Base-by-base conservation (phyloP, 2,329 filamentous ascomycete species). In the Colletotrichum agaves region DNA sequence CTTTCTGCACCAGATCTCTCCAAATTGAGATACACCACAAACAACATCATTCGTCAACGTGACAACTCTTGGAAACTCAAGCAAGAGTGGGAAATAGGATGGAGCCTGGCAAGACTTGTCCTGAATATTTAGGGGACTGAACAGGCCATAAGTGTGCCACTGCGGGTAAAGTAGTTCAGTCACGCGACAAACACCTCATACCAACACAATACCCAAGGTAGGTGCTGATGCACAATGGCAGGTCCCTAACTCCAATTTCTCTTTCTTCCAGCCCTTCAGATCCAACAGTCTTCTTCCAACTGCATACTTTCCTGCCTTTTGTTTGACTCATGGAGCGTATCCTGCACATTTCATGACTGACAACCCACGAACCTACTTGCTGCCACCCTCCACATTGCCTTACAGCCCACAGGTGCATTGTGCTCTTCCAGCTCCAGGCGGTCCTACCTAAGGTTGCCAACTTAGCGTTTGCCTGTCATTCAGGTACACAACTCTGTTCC, bases 111-210 rank as follows among this genome's bases (percentile, higher is more conserved):
- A 27, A 39, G 23, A 52, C 52, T 23, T 21, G 19, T 27, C 49
- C 31, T 56, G 19, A 56, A 21, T 31, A 59, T 19, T 15, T 21
- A 46, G 53, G 60, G 39, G 35, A 35, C 44, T 35, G 19, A 64
- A 67, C 61, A 64, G 53, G 64, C 61, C 61, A 64, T 52, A 58
- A 50, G 61, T 67, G 64, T 67, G 53, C 64, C 53, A 55, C 53
- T 64, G 64, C 52, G 23, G 64, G 33, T 43, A 53, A 46, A 61
- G 23, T 49, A 53, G 53, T 12, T 39, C 33, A 47, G 64, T 67
- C 64, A 67, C 64, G 64, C 64, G 64, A 67, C 64, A 55, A 67
- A 67, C 61, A 58, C 61, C 46, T 63, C 61, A 60, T 64, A 46
- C 58, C 37, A 21, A 27, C 44, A 37, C 37, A 21, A n/a, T 31